These are phyloP conservation scores for Apiotrichum brassicae DNA, from an alignment of 1,284 basidiomycete species.

Conservation along the genomic window DNA sequence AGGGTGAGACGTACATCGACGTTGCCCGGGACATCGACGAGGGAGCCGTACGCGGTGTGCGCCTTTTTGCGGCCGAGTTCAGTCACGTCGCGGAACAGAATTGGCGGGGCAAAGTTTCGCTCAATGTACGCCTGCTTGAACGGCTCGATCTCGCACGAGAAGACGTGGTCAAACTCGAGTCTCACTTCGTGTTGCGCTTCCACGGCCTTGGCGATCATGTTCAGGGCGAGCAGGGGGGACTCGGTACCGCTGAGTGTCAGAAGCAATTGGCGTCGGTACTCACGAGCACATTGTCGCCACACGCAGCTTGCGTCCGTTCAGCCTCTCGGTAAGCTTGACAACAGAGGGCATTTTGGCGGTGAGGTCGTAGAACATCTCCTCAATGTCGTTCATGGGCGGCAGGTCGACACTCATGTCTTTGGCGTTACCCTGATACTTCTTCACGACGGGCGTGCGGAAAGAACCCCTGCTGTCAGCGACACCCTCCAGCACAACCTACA, in stretches of 20 bases:
- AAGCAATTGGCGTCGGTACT: no score
- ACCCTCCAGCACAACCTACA: constrained; percentile 19
- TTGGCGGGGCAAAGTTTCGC: constrained; percentile 72
- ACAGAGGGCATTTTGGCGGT: constrained; percentile 34
- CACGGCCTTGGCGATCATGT: constrained; percentile 70
- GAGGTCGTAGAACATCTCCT: constrained; percentile 79
- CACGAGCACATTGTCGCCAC: constrained; percentile 86
- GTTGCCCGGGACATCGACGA: constrained; percentile 78
- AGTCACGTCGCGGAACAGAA: constrained; percentile 89
- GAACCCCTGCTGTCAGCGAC: constrained; percentile 13
- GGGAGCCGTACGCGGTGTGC: constrained; percentile 84
- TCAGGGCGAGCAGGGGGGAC: constrained; percentile 82
- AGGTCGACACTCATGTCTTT: constrained; percentile 41
- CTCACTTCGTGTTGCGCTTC: constrained; percentile 60
- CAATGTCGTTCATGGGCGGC: constrained; percentile 76
- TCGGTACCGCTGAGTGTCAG: constrained; percentile 89
- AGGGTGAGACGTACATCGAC: constrained; percentile 55
- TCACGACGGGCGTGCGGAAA: constrained; percentile 25
- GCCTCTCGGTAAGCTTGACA: constrained; percentile 57
- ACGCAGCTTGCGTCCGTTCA: constrained; percentile 76
- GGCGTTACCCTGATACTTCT: constrained; percentile 19
- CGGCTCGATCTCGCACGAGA: constrained; percentile 95
- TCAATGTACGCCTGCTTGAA: constrained; percentile 99
- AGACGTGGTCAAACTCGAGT: constrained; percentile 80
- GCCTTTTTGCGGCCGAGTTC: constrained; percentile 74